Evolutionary conservation across 805 yeast species (phyloP).

Genomic region (Clavispora vitiphila): DNA sequence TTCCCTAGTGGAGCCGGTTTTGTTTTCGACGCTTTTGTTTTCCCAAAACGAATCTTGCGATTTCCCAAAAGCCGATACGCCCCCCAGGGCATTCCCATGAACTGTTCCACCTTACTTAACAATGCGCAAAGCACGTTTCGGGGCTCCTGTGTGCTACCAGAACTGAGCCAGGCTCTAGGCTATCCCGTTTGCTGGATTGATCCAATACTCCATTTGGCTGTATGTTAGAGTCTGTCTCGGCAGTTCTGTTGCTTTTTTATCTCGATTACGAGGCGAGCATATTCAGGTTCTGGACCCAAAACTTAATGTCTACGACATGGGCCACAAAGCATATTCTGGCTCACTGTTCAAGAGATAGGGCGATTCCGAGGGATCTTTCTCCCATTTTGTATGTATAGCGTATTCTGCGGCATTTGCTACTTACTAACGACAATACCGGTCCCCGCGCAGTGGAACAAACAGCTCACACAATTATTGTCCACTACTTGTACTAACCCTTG

Average conservation of each 20-base stretch:
- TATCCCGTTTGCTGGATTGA: conserved; percentile 9
- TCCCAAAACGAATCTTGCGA: conserved; percentile 4
- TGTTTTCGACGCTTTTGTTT: conserved; percentile 15
- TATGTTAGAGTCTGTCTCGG: conserved; percentile 6
- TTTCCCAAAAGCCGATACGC: conserved; percentile 14
- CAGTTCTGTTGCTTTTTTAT: neutral
- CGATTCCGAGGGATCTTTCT: conserved; percentile 10
- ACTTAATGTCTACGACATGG: neutral
- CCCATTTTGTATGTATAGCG: conserved; percentile 3
- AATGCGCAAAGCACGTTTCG: neutral
- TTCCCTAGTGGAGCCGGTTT: neutral
- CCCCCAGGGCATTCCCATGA: conserved; percentile 2
- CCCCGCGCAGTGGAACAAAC: too few relatives aligned
- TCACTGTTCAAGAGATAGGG: conserved; percentile 9
- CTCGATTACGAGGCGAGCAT: neutral
- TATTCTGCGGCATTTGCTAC: neutral
- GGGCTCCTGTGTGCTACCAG: neutral
- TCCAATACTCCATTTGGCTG: conserved; percentile 12
- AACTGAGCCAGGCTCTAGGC: conserved; percentile 6
- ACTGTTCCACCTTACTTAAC: neutral
- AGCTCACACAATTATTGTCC: too few relatives aligned
- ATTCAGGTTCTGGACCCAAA: neutral
- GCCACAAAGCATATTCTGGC: neutral
- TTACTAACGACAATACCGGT: neutral
- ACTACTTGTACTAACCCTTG: too few relatives aligned